Evolutionary conservation across 345 rosid species (phyloP).

Genomic region (Litchi chinensis): DNA sequence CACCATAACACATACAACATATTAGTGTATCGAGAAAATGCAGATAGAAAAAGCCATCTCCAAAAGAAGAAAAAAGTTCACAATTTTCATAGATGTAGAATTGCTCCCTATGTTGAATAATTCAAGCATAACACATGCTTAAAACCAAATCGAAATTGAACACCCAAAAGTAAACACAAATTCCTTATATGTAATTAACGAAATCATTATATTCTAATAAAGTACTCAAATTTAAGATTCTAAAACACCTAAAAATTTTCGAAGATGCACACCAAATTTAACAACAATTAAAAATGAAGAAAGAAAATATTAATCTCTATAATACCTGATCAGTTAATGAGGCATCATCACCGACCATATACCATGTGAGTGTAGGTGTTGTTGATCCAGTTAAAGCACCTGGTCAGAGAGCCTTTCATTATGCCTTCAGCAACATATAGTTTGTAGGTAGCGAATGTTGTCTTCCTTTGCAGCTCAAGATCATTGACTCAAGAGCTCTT

Average conservation of each 20-base stretch:
- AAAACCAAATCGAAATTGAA: not conserved
- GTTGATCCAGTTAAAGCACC: slow-evolving; percentile 91
- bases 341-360: slow-evolving; percentile 56
- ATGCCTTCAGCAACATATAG: slow-evolving; percentile 81
- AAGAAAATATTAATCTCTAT: not conserved
- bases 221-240: not conserved
- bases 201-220: no score
- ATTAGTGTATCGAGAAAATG: not conserved
- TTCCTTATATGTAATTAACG: no score
- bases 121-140: not conserved
- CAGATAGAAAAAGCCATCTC: not conserved
- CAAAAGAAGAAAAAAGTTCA: not conserved
- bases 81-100: not conserved
- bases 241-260: not conserved
- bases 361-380: slow-evolving; percentile 63
- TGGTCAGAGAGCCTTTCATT: slow-evolving; percentile 84
- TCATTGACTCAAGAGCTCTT: slow-evolving; percentile 77
- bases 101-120: no score
- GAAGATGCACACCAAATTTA: not conserved
- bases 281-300: not conserved
- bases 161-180: no score
- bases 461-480: slow-evolving; percentile 90
- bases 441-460: slow-evolving; percentile 86
- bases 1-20: not conserved
- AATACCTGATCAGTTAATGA: not conserved